A percentile compares a stretch with the other conserved stretches of the same genome.
Evolutionary conservation across 1,284 basidiomycete species (phyloP).

Genomic region (Sparassis latifolia): DNA sequence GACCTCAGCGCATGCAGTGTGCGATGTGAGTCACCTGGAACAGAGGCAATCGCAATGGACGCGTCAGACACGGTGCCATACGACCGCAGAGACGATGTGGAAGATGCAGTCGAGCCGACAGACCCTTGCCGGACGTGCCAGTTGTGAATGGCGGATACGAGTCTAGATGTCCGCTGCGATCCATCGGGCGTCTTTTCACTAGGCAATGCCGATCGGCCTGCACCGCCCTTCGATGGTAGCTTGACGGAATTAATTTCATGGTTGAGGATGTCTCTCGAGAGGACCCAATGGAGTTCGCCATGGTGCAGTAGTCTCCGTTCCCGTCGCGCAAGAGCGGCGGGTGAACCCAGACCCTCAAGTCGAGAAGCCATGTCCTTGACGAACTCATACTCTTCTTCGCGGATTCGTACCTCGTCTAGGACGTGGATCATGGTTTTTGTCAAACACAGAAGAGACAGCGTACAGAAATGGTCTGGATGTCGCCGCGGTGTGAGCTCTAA

Average conservation of each 20-base stretch:
- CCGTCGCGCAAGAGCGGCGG: slow-evolving; percentile 50
- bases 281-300: slow-evolving; percentile 33
- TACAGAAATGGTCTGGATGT: slow-evolving; percentile 64
- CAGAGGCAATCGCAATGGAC: slow-evolving; percentile 11
- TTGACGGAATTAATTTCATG: not conserved
- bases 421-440: slow-evolving; percentile 66
- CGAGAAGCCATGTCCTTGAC: slow-evolving; percentile 55
- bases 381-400: slow-evolving; percentile 78
- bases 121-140: slow-evolving; percentile 39
- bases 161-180: slow-evolving; percentile 21
- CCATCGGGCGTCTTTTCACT: not conserved
- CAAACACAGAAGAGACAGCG: slow-evolving; percentile 59
- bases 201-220: not conserved
- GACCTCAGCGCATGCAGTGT: too few species aligned
- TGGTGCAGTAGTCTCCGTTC: slow-evolving; percentile 70
- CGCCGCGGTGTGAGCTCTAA: slow-evolving; percentile 59
- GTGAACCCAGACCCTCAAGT: slow-evolving; percentile 52
- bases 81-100: slow-evolving; percentile 23
- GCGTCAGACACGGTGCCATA: slow-evolving; percentile 19
- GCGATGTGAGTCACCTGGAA: slow-evolving; percentile 4
- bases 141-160: slow-evolving; percentile 35
- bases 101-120: slow-evolving; percentile 37
- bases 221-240: not conserved
- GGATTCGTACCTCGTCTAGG: slow-evolving; percentile 75
- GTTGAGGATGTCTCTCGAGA: not conserved